Conservation (phyloP, 2,329 filamentous ascomycete genomes). For the Chaetomium strumarium region DNA sequence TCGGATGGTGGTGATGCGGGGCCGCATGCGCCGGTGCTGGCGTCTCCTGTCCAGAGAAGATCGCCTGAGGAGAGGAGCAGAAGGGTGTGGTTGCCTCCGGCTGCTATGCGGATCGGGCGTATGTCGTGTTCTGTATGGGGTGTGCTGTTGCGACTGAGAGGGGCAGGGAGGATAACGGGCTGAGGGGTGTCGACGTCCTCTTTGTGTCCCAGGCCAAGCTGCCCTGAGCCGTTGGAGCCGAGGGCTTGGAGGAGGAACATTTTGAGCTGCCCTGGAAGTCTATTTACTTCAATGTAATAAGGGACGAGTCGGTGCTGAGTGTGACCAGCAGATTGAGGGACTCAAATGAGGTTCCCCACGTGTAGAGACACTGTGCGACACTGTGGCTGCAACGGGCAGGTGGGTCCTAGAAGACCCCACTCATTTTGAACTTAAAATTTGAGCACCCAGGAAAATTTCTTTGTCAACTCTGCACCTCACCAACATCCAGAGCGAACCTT, state of each 20-base stretch:
- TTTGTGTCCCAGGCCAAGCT: conserved; percentile 64
- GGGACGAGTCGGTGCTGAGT: background rate
- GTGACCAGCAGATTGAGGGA: too few species aligned
- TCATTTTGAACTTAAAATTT: conserved; percentile 7
- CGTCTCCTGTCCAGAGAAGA: conserved; percentile 62
- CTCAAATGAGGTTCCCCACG: background rate
- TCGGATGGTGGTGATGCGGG: conserved; percentile 15
- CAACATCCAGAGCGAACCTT: background rate
- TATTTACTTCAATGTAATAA: background rate
- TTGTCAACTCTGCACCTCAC: background rate
- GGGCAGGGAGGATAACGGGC: conserved; percentile 50
- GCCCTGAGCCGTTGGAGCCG: conserved; percentile 72
- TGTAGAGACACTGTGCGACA: background rate
- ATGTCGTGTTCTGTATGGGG: background rate
- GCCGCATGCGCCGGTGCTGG: conserved; percentile 50
- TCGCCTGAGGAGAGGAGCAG: conserved; percentile 55
- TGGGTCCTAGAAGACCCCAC: background rate
- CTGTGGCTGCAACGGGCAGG: background rate
- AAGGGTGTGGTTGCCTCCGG: conserved; percentile 86
- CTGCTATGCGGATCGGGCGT: conserved; percentile 37
- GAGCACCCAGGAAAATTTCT: conserved; percentile 7
- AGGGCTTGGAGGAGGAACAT: conserved; percentile 37
- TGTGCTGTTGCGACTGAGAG: conserved; percentile 22
- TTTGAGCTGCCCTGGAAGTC: background rate
- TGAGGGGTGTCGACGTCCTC: conserved; percentile 66